phyloP scores from a whole-genome alignment of 352 stramenopile species.

The Globisporangium viniferum region DNA sequence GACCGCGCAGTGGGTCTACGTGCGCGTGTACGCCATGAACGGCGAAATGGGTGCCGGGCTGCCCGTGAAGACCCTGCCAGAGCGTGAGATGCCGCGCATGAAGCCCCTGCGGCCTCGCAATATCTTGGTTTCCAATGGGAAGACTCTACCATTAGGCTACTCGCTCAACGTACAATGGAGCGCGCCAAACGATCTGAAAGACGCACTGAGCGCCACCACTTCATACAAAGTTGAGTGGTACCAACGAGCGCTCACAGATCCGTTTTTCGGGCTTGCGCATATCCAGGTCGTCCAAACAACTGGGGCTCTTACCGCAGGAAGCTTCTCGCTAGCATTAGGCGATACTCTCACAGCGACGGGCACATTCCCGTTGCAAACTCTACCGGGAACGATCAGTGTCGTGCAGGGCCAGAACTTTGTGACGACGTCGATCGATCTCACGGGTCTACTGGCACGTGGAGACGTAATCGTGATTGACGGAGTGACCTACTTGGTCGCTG shows the following conservation, averaged over 20 bases:
- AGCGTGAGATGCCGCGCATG: conserved; percentile 56
- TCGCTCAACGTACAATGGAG: conserved; percentile 57
- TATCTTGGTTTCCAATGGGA: conserved; percentile 41
- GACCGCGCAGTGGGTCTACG: conserved; percentile 48
- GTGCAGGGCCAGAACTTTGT: conserved; percentile 57
- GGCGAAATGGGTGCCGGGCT: conserved; percentile 40
- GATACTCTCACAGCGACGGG: conserved; percentile 13
- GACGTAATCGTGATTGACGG: conserved; percentile 82
- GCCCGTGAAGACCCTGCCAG: conserved; percentile 40
- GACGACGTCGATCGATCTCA: conserved; percentile 87
- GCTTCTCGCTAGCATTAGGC: conserved; percentile 68
- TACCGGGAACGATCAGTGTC: conserved; percentile 56
- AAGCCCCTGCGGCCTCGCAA: conserved; percentile 43
- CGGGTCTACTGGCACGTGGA: conserved; percentile 73
- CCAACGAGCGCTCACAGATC: conserved; percentile 41
- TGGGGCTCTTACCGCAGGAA: conserved; percentile 42
- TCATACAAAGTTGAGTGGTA: conserved; percentile 76
- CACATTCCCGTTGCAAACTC: conserved; percentile 20
- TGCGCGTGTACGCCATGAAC: conserved; percentile 73
- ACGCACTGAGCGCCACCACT: conserved; percentile 13
- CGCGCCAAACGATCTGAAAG: conserved; percentile 22
- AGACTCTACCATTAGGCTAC: conserved; percentile 31
- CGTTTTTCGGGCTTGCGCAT: conserved; percentile 53
- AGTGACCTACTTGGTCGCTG: conserved; percentile 71
- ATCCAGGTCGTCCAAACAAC: conserved; percentile 57